Percentiles rank a stretch among this genome's conserved stretches.
Conservation (phyloP, 2,329 filamentous ascomycete species). For the Aspergillus ochraceus region DNA sequence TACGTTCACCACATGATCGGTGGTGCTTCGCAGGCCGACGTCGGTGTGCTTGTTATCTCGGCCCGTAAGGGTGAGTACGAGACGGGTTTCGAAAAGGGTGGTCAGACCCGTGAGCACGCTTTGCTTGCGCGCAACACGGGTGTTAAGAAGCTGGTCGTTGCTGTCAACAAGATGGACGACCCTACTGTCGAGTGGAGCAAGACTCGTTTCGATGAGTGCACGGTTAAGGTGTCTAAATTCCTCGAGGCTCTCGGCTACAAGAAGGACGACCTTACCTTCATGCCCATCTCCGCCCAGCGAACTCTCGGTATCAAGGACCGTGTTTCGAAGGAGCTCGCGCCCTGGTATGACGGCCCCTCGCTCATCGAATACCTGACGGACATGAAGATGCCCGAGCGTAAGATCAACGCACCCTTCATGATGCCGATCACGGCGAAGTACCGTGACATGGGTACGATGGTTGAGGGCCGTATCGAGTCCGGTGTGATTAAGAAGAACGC, state of each 20-base stretch:
- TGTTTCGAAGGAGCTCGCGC: constrained; percentile 70
- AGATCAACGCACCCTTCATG: constrained; percentile 98
- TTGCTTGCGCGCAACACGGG: constrained; percentile 98
- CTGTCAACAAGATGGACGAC: constrained; percentile 99
- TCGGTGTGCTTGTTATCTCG: constrained; percentile 93
- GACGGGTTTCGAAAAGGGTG: constrained; percentile 94
- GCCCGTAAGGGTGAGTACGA: constrained; percentile 98
- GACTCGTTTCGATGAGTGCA: constrained; percentile 90
- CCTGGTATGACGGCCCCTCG: constrained; percentile 87
- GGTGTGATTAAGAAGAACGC: constrained; percentile 90
- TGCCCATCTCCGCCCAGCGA: constrained; percentile 92
- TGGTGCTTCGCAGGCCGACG: constrained; percentile 86
- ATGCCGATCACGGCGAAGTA: constrained; percentile 98
- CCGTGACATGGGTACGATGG: constrained; percentile 93
- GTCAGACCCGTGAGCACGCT: constrained; percentile 95
- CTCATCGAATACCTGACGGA: constrained; percentile 92
- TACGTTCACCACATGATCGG: constrained; percentile 99
- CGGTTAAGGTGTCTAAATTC: constrained; percentile 81
- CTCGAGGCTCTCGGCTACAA: constrained; percentile 93
- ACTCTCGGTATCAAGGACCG: constrained; percentile 85
- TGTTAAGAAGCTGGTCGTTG: constrained; percentile 93
- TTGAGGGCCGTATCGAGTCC: constrained; percentile 96
- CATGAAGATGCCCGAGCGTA: constrained; percentile 91
- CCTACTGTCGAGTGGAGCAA: constrained; percentile 94
- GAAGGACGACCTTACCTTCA: constrained; percentile 90